These are phyloP conservation scores for Xylaria cubensis DNA, from an alignment of 495 filamentous ascomycete genomes.

Conservation along the genomic window DNA sequence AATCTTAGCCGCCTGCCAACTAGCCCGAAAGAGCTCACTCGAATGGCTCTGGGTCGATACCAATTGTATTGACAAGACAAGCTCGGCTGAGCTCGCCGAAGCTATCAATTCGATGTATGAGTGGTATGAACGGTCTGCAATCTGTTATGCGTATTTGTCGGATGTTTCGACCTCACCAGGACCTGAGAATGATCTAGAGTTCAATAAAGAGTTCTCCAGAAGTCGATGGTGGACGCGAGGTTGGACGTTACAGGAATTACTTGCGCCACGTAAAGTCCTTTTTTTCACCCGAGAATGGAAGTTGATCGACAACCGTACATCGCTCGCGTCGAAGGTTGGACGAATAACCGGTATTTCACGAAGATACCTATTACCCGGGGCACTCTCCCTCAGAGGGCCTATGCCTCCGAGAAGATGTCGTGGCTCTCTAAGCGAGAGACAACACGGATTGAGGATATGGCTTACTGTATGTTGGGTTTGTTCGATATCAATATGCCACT, in stretches of 20 bases:
- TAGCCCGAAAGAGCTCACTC: not conserved
- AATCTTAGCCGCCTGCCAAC: not conserved
- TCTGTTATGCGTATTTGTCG: not conserved
- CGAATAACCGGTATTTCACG: not conserved
- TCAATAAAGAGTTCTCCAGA: not conserved
- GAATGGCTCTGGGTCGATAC: slow-evolving; percentile 7
- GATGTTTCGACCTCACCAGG: not conserved
- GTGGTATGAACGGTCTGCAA: not conserved
- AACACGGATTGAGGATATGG: too few relatives aligned
- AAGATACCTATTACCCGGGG: not conserved
- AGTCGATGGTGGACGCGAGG: not conserved
- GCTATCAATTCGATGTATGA: not conserved
- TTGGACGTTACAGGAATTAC: not conserved
- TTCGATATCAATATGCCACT: too few relatives aligned
- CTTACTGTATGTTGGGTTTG: too few relatives aligned
- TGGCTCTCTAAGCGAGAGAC: too few relatives aligned
- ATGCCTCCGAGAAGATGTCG: not conserved
- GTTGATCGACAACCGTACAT: not conserved
- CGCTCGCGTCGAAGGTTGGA: not conserved
- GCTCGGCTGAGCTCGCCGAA: not conserved
- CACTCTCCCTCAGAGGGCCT: not conserved
- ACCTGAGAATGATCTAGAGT: not conserved
- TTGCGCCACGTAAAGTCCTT: not conserved
- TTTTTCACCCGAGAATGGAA: not conserved
- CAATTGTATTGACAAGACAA: not conserved